Percentiles rank a stretch among this genome's conserved stretches.
Evolutionary conservation across 441 rosid species (phyloP).

Genomic region (Metrosideros polymorpha): DNA sequence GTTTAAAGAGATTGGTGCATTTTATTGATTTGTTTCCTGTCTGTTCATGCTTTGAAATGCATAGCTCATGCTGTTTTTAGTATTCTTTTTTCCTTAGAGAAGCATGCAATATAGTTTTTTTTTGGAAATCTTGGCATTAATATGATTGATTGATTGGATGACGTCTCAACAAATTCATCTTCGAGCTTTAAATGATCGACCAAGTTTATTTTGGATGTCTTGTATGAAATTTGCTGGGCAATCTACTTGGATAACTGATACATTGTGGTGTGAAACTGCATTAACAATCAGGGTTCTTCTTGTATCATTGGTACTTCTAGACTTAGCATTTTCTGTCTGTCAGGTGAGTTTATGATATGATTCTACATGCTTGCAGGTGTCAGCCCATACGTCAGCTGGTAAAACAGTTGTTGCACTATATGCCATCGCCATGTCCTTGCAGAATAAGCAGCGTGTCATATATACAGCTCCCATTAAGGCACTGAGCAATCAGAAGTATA

Average conservation of each 20-base stretch:
- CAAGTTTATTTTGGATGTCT: background rate
- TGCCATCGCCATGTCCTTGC: conserved; percentile 95
- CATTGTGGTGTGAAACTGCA: background rate
- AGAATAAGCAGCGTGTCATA: conserved; percentile 78
- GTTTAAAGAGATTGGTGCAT: background rate
- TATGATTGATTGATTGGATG: background rate
- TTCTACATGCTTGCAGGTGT: conserved; percentile 34
- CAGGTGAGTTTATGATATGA: background rate
- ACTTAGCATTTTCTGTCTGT: background rate
- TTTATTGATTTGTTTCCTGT: background rate
- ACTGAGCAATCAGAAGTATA: conserved; percentile 87
- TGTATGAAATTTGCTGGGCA: background rate
- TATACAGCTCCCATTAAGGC: conserved; percentile 98
- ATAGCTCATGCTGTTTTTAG: background rate
- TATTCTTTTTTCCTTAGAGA: background rate
- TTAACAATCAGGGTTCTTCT: background rate
- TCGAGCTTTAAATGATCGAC: background rate
- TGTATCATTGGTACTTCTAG: background rate
- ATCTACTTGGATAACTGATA: background rate
- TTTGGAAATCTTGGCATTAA: background rate
- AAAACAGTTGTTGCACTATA: conserved; percentile 92
- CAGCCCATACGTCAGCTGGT: conserved; percentile 99
- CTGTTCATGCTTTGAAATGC: background rate
- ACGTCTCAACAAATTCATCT: background rate
- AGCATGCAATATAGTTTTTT: background rate